Evolutionary conservation across 2,329 filamentous ascomycete species (phyloP).

Genomic region (Penicillium decumbens): DNA sequence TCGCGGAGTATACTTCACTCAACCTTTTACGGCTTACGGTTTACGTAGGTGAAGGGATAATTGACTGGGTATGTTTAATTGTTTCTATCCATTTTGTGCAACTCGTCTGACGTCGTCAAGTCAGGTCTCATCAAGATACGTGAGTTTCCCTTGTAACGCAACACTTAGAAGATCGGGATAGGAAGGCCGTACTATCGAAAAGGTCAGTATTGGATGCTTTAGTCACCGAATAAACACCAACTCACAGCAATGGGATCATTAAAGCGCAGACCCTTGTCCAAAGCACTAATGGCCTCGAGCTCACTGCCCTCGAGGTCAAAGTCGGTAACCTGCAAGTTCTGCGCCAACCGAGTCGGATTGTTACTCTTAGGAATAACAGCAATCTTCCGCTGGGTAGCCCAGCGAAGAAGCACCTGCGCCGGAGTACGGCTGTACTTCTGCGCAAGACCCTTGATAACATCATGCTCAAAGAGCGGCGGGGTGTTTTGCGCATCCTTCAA

Average conservation of each 20-base stretch:
- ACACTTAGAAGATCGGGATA: slow-evolving; percentile 51
- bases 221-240: slow-evolving; percentile 13
- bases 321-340: slow-evolving; percentile 55
- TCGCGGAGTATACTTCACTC: not conserved
- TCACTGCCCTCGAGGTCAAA: slow-evolving; percentile 65
- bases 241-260: slow-evolving; percentile 70
- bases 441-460: slow-evolving; percentile 60
- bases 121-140: slow-evolving; percentile 5
- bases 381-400: slow-evolving; percentile 77
- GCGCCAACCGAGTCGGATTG: slow-evolving; percentile 41
- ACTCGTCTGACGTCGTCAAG: not conserved
- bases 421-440: slow-evolving; percentile 67
- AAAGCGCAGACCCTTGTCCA: slow-evolving; percentile 66
- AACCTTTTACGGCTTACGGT: too few species aligned
- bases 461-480: slow-evolving; percentile 66
- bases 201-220: slow-evolving; percentile 8
- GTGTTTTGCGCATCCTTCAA: slow-evolving; percentile 63
- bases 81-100: slow-evolving; percentile 6
- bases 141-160: not conserved
- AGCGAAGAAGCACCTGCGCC: slow-evolving; percentile 77
- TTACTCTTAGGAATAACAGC: slow-evolving; percentile 79
- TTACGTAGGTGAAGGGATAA: too few species aligned
- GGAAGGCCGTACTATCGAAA: slow-evolving; percentile 45
- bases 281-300: slow-evolving; percentile 59
- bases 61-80: not conserved